A percentile compares a stretch with the other conserved stretches of the same genome.
phyloP scores from a whole-genome alignment of 2,329 filamentous ascomycete genomes.

The Aspergillus persii region DNA sequence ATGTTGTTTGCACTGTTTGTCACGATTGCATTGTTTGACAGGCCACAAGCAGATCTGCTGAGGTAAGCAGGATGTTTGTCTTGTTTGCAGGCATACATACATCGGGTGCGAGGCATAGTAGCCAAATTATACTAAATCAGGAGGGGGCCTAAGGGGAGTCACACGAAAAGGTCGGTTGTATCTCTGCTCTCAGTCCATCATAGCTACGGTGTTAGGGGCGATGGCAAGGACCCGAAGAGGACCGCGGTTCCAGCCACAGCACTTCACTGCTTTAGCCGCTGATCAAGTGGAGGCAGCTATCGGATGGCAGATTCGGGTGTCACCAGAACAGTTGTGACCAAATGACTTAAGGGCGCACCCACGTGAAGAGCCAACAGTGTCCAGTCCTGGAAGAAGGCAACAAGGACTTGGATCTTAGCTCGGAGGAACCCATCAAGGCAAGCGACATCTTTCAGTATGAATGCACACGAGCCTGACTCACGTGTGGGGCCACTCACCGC shows the following conservation, averaged over 20 bases:
- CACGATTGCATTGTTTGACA: background rate
- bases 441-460: background rate
- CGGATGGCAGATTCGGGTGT: background rate
- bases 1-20: constrained; percentile 14
- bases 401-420: background rate
- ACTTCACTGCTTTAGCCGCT: constrained; percentile 11
- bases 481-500: constrained; percentile 27
- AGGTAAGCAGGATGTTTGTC: constrained; percentile 3
- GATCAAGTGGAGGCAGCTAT: constrained; percentile 18
- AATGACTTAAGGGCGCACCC: background rate
- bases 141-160: background rate
- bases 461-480: constrained; percentile 19
- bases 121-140: background rate
- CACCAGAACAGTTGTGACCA: background rate
- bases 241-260: background rate
- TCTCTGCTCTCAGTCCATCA: background rate
- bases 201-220: background rate
- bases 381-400: background rate
- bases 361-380: constrained; percentile 2
- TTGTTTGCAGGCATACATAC: background rate
- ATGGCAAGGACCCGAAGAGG: background rate
- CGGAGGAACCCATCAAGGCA: background rate
- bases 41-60: background rate
- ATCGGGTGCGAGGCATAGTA: no score
- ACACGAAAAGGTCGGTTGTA: background rate